Evolutionary conservation across 352 stramenopile genomes (phyloP).

Genomic region (Phytopythium montanum): DNA sequence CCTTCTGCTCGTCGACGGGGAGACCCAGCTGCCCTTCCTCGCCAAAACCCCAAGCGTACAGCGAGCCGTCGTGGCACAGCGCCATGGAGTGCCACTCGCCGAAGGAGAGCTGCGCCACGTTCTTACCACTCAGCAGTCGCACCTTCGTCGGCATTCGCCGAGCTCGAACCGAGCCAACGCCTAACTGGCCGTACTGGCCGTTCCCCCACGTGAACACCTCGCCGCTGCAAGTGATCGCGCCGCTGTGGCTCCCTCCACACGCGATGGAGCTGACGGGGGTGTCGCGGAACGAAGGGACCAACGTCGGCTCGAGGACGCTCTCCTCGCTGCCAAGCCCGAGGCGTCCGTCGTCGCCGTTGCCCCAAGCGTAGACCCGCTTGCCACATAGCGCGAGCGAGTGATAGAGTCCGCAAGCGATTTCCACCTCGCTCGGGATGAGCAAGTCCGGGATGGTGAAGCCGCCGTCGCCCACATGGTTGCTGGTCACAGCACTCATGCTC

Average conservation of each 20-base stretch:
- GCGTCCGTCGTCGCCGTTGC: conserved; percentile 59
- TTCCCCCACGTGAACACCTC: conserved; percentile 64
- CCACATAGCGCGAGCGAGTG: conserved; percentile 48
- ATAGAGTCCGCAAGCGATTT: conserved; percentile 52
- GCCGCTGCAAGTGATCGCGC: conserved; percentile 29
- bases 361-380: conserved; percentile 52
- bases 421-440: conserved; percentile 18
- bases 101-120: conserved; percentile 45
- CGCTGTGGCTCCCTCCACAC: conserved; percentile 59
- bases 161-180: conserved; percentile 33
- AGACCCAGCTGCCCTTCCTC: conserved; percentile 68
- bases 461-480: not conserved
- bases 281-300: conserved; percentile 30
- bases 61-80: conserved; percentile 41
- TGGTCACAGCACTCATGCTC: no score
- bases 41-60: conserved; percentile 70
- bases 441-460: not conserved
- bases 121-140: conserved; percentile 36
- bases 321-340: conserved; percentile 53
- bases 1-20: conserved; percentile 36
- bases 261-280: conserved; percentile 33
- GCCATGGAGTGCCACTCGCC: conserved; percentile 74
- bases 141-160: conserved; percentile 38
- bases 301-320: conserved; percentile 29
- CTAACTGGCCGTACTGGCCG: conserved; percentile 53